Base-by-base conservation (phyloP, 441 rosid genomes). In the Erodium texanum region DNA sequence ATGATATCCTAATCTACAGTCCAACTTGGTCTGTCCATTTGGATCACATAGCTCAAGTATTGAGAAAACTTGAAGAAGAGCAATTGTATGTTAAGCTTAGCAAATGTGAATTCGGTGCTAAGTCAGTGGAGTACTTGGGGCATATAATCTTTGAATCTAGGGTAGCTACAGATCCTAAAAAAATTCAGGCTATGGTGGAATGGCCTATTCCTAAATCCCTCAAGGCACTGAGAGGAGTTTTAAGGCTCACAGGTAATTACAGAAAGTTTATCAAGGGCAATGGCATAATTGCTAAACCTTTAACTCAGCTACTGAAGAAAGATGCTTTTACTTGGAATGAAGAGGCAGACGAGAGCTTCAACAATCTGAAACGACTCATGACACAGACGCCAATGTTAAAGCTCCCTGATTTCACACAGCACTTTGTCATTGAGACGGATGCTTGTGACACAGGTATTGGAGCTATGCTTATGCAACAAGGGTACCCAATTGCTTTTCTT, bases 51-150 rank as follows among this genome's bases (percentile, higher is more conserved):
- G 4, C 2, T 1, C 0, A 19, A 1, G 36, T 62, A 0, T 24
- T 69, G 5, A 1, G 14, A 0, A 20, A n/a, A 8, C 27, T 62
- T 2, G 1, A 2, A 0, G 20, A 41, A 1, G 10, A 69, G 11
- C 10, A 41, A 0, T 22, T 68, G 0, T 38, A n/a, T 32, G 71
- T 22, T 1, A 69, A 69, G 32, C 8, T 0, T 9, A 16, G 8
- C 34, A 69, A 69, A 7, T 69, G 71, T 12, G 2, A 0, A 0
- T 69, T 69, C 38, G 52, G 66, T 7, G 7, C 7, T 14, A 4
- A 8, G 3, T 3, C n/a, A 1, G n/a, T 76, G 0, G 29, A 61
- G 15, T 71, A 76, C 7, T 24, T 71, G 11, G 68, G 75, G 0
- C 73, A 76, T 45, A 11, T 71, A 0, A 32, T 68, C 0, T 16